Percentiles rank a stretch among this genome's conserved stretches.
phyloP scores from a whole-genome alignment of 805 yeast species.

The Suhomyces sp. region DNA sequence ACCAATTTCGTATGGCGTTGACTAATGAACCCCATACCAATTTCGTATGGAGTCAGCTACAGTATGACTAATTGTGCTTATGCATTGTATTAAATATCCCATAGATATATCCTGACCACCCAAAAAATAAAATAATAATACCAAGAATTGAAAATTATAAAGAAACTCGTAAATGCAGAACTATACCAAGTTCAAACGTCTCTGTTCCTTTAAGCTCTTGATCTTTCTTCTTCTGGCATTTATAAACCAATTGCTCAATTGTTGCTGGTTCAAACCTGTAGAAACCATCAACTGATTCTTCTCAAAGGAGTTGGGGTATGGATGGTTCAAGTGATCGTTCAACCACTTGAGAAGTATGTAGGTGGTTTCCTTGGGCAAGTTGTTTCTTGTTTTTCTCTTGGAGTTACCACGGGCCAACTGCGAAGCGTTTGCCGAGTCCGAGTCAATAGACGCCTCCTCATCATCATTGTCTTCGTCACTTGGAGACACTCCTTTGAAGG shows the following conservation, averaged over 20 bases:
- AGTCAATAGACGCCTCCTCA: constrained; percentile 1
- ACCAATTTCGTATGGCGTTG: neutral
- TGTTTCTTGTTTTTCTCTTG: constrained; percentile 53
- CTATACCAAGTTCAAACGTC: constrained; percentile 11
- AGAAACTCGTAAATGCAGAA: neutral
- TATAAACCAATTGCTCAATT: constrained; percentile 83
- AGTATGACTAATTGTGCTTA: neutral
- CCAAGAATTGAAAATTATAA: neutral
- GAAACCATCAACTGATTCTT: constrained; percentile 63
- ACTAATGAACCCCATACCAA: too few relatives aligned
- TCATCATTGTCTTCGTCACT: constrained; percentile 5
- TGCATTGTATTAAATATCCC: constrained; percentile 1
- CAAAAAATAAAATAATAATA: neutral
- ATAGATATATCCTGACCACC: neutral
- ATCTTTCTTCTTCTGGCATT: constrained; percentile 80
- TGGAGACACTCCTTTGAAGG: neutral
- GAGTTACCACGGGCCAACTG: constrained; percentile 5
- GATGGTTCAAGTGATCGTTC: constrained; percentile 68
- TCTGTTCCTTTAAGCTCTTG: constrained; percentile 44
- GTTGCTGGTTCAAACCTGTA: constrained; percentile 79
- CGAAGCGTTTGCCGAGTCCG: constrained; percentile 2
- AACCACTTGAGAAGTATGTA: constrained; percentile 72
- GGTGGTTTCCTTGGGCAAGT: constrained; percentile 76
- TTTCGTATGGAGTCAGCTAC: neutral
- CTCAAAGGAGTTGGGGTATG: constrained; percentile 80